Evolutionary conservation across 352 stramenopile genomes (phyloP).

Genomic region (Globisporangium barbulae): DNA sequence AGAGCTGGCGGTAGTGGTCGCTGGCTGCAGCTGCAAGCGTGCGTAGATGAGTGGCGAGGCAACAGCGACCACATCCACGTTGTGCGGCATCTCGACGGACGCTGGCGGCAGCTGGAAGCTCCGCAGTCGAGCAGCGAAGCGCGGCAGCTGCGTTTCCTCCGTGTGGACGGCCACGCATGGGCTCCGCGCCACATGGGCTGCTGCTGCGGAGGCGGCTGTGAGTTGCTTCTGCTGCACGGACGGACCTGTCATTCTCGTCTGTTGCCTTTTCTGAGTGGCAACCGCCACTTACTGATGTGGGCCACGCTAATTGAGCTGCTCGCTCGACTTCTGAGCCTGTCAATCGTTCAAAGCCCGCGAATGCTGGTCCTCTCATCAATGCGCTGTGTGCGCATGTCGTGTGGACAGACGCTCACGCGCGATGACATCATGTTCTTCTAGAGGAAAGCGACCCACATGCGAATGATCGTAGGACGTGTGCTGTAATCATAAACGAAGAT

Average conservation of each 20-base stretch:
- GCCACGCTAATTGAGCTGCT: slow-evolving; percentile 3
- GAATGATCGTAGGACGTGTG: not conserved
- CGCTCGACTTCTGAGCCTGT: no score
- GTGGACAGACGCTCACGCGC: not conserved
- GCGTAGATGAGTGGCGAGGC: slow-evolving; percentile 19
- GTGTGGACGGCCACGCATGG: slow-evolving; percentile 28
- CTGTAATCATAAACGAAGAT: not conserved
- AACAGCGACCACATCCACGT: slow-evolving; percentile 10
- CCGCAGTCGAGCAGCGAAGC: slow-evolving; percentile 18
- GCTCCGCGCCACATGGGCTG: not conserved
- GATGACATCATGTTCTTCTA: slow-evolving; percentile 4
- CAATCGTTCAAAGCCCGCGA: no score
- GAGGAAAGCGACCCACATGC: not conserved
- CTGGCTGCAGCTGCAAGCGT: not conserved
- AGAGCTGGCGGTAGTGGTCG: no score
- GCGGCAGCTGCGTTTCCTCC: slow-evolving; percentile 28
- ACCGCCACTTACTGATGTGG: not conserved
- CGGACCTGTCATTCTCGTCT: not conserved
- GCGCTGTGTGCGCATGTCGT: not conserved
- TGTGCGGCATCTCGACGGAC: not conserved
- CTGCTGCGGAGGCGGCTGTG: not conserved
- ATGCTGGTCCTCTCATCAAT: no score
- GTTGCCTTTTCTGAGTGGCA: slow-evolving; percentile 4
- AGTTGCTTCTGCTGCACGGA: not conserved
- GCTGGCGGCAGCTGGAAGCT: not conserved